Base-by-base conservation (phyloP, 2,329 filamentous ascomycete species). In the Colletotrichum simmondsii region DNA sequence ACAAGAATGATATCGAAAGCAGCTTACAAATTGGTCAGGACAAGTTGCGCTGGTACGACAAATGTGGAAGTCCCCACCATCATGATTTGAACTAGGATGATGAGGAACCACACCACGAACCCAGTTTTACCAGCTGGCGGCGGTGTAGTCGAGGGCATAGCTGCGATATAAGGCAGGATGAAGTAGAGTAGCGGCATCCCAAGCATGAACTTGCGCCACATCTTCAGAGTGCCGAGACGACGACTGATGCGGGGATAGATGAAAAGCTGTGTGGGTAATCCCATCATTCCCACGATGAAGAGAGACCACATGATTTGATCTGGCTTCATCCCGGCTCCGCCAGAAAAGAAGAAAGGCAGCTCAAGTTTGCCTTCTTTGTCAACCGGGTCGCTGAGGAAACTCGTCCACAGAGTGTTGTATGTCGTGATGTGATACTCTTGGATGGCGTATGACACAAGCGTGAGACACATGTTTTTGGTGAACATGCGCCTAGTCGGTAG, bases 61-160 rank as follows among this genome's bases (percentile, higher is more conserved):
- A 70, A 70, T 0, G 67, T 70, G 12, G 67, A 70, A 3, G 67
- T 70, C 2, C 26, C 61, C 14, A 70, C 67, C 67, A 70, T 70
- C 11, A 64, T 11, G 8, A 70, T 37, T 32, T 70, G 67, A 3
- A 42, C 53, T 5, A 65, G 5, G 6, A 70, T 53, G 8, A 70
- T 70, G n/a, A 70, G 35, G 8, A 70, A 65, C 67, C 67, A 70
- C 5, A 54, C 52, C 53, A 32, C 35, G 53, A 68, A 68, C 0
- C 65, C 69, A 3, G 66, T 53, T 4, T 71, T 71, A 0, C 69
- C 69, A 4, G 64, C 64, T 1, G 69, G 69, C 1, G 69, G 58
- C 12, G 57, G 32, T 2, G 52, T 42, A 19, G 69, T 58, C 2
- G 69, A 68, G 4, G 69, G 69, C 8, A 60, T 54, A 2, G 52